Percentiles rank a stretch among this genome's conserved stretches.
These are phyloP conservation scores for Opeltia flavorubescens DNA, from an alignment of 495 filamentous ascomycete species.

Conservation along the genomic window DNA sequence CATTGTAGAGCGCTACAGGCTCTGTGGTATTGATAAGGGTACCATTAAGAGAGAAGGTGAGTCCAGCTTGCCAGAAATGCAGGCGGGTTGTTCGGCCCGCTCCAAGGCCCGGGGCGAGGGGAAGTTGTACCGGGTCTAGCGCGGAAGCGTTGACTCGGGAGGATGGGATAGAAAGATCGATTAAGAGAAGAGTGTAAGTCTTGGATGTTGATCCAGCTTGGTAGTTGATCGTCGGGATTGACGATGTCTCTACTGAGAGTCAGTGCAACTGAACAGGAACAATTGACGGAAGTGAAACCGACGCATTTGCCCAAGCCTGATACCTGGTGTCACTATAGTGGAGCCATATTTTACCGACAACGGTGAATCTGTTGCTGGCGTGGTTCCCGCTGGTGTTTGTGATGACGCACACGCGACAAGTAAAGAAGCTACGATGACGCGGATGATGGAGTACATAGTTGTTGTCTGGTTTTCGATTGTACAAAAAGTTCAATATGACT, in stretches of 20 bases:
- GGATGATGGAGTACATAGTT: not conserved
- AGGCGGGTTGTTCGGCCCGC: slow-evolving; percentile 9
- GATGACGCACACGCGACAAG: not conserved
- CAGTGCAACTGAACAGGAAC: not conserved
- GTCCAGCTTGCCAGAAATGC: slow-evolving; percentile 9
- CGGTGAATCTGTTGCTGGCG: not conserved
- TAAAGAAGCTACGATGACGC: not conserved
- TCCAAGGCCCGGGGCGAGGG: slow-evolving; percentile 6
- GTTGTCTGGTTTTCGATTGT: not conserved
- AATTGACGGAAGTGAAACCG: not conserved
- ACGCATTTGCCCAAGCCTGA: not conserved
- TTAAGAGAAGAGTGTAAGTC: slow-evolving; percentile 4
- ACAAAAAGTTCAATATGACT: no score
- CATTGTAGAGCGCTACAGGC: slow-evolving; percentile 6
- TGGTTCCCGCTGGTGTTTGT: slow-evolving; percentile 3
- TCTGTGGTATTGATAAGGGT: slow-evolving; percentile 5
- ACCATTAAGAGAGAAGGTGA: slow-evolving; percentile 6
- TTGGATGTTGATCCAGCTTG: not conserved
- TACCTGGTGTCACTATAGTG: slow-evolving; percentile 5
- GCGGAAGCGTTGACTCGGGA: not conserved
- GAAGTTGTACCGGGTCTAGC: slow-evolving; percentile 4
- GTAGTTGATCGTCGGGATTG: slow-evolving; percentile 4
- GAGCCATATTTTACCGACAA: slow-evolving; percentile 3
- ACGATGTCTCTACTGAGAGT: not conserved
- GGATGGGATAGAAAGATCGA: slow-evolving; percentile 5